These are phyloP conservation scores for Cardamine resedifolia DNA, from an alignment of 345 rosid genomes.

Conservation along the genomic window DNA sequence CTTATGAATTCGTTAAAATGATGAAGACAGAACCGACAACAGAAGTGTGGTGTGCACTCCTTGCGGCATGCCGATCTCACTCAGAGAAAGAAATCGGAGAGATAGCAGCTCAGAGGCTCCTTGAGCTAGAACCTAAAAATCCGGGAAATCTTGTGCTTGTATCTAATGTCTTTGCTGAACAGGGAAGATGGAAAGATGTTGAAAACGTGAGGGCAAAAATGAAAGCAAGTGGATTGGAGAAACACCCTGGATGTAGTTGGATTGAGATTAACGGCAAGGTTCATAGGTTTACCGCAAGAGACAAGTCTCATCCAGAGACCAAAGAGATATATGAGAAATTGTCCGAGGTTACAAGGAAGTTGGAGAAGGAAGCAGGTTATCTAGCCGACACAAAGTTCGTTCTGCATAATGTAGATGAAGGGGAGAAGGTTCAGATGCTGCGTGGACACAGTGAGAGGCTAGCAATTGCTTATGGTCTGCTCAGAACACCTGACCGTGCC, in stretches of 20 bases:
- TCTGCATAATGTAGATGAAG: conserved; percentile 61
- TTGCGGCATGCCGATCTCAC: conserved; percentile 73
- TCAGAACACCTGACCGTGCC: conserved; percentile 45
- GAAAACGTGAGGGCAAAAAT: conserved; percentile 59
- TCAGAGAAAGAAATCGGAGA: conserved; percentile 70
- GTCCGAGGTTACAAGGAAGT: conserved; percentile 48
- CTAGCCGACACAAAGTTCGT: conserved; percentile 65
- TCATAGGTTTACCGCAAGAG: conserved; percentile 77
- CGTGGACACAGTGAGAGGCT: conserved; percentile 82
- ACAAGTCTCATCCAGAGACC: conserved; percentile 73
- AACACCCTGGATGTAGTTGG: conserved; percentile 94
- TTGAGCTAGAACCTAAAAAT: conserved; percentile 53
- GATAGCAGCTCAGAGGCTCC: conserved; percentile 61
- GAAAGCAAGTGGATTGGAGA: conserved; percentile 72
- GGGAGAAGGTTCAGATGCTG: conserved; percentile 66
- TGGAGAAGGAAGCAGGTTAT: conserved; percentile 69
- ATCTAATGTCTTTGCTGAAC: conserved; percentile 74
- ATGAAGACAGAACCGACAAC: conserved; percentile 65
- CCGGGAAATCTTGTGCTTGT: conserved; percentile 83
- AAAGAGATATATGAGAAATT: conserved; percentile 53
- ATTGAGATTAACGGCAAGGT: conserved; percentile 63
- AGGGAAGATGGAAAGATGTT: conserved; percentile 73
- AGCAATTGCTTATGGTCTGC: conserved; percentile 68
- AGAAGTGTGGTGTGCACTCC: conserved; percentile 90
- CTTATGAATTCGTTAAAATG: conserved; percentile 60